Evolutionary conservation across 2,329 filamentous ascomycete genomes (phyloP).

Genomic region (Dactylonectria macrodidyma): DNA sequence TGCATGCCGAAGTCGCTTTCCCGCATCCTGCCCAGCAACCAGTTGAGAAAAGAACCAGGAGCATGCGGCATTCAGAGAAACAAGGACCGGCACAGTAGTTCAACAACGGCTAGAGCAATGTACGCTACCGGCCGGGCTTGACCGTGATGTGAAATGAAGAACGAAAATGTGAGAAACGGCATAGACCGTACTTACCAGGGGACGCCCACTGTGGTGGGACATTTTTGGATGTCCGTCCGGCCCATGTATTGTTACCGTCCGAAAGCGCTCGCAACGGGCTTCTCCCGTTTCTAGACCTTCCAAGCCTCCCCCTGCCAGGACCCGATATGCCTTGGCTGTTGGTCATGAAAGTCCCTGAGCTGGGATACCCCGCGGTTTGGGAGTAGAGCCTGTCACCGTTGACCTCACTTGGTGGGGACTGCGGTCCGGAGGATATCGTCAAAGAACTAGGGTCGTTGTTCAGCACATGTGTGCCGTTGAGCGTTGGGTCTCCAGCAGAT

Average conservation of each 20-base stretch:
- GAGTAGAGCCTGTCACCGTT: constrained; percentile 44
- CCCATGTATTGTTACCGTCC: constrained; percentile 72
- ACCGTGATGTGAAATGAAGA: constrained; percentile 4
- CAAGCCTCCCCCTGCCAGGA: constrained; percentile 86
- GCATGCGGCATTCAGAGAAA: background rate
- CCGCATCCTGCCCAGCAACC: constrained; percentile 20
- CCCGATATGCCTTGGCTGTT: constrained; percentile 79
- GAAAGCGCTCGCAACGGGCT: constrained; percentile 73
- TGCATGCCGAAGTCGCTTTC: constrained; percentile 17
- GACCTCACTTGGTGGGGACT: constrained; percentile 51
- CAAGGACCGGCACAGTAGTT: background rate
- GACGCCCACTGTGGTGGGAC: constrained; percentile 62
- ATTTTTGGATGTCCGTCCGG: constrained; percentile 62
- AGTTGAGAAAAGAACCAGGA: constrained; percentile 7
- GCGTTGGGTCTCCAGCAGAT: constrained; percentile 80
- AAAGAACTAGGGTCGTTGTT: constrained; percentile 59
- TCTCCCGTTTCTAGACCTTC: constrained; percentile 74
- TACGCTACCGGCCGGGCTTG: background rate
- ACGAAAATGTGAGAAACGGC: constrained; percentile 1
- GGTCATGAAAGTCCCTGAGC: constrained; percentile 67
- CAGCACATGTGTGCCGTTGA: constrained; percentile 58
- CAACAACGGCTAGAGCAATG: background rate
- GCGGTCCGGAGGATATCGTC: constrained; percentile 41
- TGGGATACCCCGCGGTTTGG: constrained; percentile 47
- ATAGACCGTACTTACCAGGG: constrained; percentile 59